Percentiles rank a stretch among this genome's conserved stretches.
These are phyloP conservation scores for Botrytis hyacinthi DNA, from an alignment of 2,329 filamentous ascomycete species.

Conservation along the genomic window DNA sequence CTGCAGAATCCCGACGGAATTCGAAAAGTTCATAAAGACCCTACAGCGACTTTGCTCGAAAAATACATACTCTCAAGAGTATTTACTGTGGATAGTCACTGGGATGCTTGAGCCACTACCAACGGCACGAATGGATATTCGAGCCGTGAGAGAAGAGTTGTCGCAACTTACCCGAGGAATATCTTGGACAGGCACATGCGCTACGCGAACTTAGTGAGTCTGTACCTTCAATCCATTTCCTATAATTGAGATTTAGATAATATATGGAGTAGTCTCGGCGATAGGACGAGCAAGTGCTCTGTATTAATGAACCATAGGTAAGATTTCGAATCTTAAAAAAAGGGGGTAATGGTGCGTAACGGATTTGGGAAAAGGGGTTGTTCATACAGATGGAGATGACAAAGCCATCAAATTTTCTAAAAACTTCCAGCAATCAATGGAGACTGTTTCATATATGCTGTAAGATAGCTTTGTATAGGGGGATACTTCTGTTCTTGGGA, in stretches of 20 bases:
- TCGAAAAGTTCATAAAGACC: neutral
- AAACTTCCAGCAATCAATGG: neutral
- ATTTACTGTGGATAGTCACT: neutral
- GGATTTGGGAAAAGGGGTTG: neutral
- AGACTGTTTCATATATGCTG: neutral
- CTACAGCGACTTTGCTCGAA: neutral
- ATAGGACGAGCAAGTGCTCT: neutral
- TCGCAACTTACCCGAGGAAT: neutral
- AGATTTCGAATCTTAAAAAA: neutral
- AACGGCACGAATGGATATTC: neutral
- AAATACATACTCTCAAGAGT: too few species aligned
- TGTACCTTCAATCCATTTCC: too few species aligned
- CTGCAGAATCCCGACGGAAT: neutral
- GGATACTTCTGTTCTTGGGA: too few species aligned
- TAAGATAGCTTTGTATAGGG: neutral
- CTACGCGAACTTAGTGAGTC: accelerated
- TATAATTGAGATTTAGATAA: neutral
- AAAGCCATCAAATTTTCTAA: neutral
- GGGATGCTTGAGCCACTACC: neutral
- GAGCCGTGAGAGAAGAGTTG: neutral
- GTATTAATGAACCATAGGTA: neutral
- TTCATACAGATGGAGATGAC: neutral
- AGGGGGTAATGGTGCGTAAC: neutral
- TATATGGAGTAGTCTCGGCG: neutral
- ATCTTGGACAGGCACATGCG: neutral